A percentile compares a stretch with the other conserved stretches of the same genome.
Evolutionary conservation across 176 grass and related monocot genomes (phyloP).

Genomic region (Phoenix dactylifera): DNA sequence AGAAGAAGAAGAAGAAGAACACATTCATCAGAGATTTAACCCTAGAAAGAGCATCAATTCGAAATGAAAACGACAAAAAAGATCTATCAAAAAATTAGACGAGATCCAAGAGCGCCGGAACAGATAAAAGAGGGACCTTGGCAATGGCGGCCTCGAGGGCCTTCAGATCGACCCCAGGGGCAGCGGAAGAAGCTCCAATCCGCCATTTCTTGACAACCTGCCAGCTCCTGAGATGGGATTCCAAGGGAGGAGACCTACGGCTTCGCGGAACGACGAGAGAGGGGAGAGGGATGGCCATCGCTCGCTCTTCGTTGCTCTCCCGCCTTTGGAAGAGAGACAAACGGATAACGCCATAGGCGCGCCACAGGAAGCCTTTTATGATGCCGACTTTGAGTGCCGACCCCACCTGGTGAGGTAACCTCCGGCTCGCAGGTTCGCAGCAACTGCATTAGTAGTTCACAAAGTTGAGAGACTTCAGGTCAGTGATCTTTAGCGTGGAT

Average conservation of each 20-base stretch:
- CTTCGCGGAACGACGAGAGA: neutral
- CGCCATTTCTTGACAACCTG: slow-evolving; percentile 25
- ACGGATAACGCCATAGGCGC: slow-evolving; percentile 38
- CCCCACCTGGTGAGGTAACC: too few species aligned
- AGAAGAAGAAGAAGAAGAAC: too few species aligned
- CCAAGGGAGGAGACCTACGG: neutral
- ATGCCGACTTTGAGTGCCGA: too few species aligned
- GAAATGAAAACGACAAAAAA: neutral
- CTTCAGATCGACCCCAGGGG: slow-evolving; percentile 61
- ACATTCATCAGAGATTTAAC: too few species aligned
- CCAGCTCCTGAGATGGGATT: neutral
- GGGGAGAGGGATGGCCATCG: slow-evolving; percentile 26
- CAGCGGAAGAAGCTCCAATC: slow-evolving; percentile 41
- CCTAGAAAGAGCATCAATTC: neutral
- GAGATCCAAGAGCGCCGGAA: neutral
- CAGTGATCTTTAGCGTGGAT: too few species aligned
- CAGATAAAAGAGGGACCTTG: slow-evolving; percentile 38
- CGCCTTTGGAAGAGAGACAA: slow-evolving; percentile 26
- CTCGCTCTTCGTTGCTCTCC: slow-evolving; percentile 10
- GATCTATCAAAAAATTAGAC: neutral
- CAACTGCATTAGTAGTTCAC: too few species aligned
- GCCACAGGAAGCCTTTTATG: neutral
- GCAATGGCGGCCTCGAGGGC: slow-evolving; percentile 62
- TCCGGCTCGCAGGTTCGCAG: too few species aligned
- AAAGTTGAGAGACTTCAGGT: too few species aligned